A percentile compares a stretch with the other conserved stretches of the same genome.
Conservation (phyloP, 140 eudicot genomes). For the Senecio squalidus region DNA sequence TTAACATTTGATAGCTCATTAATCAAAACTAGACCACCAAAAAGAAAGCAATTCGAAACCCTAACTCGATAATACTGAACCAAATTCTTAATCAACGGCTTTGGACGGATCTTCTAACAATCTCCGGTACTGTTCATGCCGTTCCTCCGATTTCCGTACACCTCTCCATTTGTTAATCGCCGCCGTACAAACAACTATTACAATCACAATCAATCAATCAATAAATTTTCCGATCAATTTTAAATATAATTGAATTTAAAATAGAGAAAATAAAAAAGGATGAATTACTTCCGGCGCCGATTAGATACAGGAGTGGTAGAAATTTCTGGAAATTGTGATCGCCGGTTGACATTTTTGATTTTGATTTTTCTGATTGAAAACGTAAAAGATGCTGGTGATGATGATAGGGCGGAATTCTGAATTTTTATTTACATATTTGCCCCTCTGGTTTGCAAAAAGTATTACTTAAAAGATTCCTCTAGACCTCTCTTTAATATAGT, state of each 20-base stretch:
- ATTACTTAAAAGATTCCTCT: too few species aligned
- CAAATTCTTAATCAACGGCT: slow-evolving; percentile 28
- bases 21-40: too few species aligned
- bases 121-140: slow-evolving; percentile 33
- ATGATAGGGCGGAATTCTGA: slow-evolving; percentile 1
- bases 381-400: neutral
- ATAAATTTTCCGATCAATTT: neutral
- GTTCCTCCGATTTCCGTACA: slow-evolving; percentile 32
- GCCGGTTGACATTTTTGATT: slow-evolving; percentile 32
- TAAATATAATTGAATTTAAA: neutral
- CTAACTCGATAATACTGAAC: too few species aligned
- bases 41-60: slow-evolving; percentile 24
- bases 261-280: neutral
- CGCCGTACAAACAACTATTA: slow-evolving; percentile 57
- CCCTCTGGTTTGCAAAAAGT: too few species aligned
- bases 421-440: neutral
- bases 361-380: slow-evolving; percentile 1
- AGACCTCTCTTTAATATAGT: too few species aligned
- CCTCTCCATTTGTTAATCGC: slow-evolving; percentile 69
- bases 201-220: neutral
- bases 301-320: slow-evolving; percentile 45
- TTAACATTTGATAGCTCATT: too few species aligned
- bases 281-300: slow-evolving; percentile 78
- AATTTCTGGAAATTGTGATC: slow-evolving; percentile 54
- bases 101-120: slow-evolving; percentile 33